Percentiles rank a stretch among this genome's conserved stretches.
Evolutionary conservation across 2,329 filamentous ascomycete genomes (phyloP).

Genomic region (Pseudogymnoascus sp.): DNA sequence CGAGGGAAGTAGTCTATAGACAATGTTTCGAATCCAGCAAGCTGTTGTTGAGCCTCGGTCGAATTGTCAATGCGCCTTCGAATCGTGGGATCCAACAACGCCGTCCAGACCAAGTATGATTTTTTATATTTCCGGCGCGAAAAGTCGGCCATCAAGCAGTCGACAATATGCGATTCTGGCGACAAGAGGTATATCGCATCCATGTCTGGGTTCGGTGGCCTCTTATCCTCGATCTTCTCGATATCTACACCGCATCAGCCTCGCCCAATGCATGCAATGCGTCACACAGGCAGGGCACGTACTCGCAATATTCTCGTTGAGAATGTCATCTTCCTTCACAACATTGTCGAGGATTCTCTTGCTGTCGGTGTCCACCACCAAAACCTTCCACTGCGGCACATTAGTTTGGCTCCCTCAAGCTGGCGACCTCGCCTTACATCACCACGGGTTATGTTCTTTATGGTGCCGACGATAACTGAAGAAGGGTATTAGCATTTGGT

Average conservation of each 20-base stretch:
- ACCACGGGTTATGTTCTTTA: conserved; percentile 69
- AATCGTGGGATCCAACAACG: conserved; percentile 60
- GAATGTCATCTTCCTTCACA: conserved; percentile 89
- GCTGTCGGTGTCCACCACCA: conserved; percentile 78
- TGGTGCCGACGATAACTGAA: conserved; percentile 61
- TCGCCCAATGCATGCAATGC: conserved; percentile 13
- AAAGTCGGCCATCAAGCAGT: conserved; percentile 89
- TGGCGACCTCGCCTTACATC: conserved; percentile 50
- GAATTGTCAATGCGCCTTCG: conserved; percentile 68
- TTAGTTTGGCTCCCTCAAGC: conserved; percentile 14
- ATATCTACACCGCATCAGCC: conserved; percentile 54
- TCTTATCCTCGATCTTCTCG: conserved; percentile 81
- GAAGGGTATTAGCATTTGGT: neutral
- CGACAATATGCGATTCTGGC: conserved; percentile 78
- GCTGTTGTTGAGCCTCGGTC: conserved; percentile 59
- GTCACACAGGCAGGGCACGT: conserved; percentile 15
- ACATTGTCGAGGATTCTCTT: conserved; percentile 84
- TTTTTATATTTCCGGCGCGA: conserved; percentile 74
- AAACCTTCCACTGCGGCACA: conserved; percentile 76
- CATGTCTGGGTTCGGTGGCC: conserved; percentile 77
- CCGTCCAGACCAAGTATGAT: conserved; percentile 77
- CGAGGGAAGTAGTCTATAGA: conserved; percentile 84
- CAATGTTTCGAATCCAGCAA: conserved; percentile 72
- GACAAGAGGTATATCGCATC: conserved; percentile 91
- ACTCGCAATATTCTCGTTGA: conserved; percentile 96